Percentiles rank a stretch among this genome's conserved stretches.
Conservation (phyloP, 202 grass and related monocot genomes). For the Musa balbisiana region DNA sequence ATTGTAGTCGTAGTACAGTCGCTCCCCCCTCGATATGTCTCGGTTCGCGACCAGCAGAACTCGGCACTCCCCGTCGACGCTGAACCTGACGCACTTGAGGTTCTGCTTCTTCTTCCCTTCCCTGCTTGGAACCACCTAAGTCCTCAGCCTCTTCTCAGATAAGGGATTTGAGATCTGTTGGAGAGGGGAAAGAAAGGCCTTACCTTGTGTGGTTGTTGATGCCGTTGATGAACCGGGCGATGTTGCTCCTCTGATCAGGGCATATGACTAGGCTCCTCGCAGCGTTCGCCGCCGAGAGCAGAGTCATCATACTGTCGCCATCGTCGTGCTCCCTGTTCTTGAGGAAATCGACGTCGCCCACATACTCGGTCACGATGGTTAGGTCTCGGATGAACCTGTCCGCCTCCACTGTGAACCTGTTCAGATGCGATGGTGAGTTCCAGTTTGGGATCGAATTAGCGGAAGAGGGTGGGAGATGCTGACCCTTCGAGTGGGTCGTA, state of each 20-base stretch:
- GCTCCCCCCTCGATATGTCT: constrained; percentile 81
- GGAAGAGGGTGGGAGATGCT: neutral
- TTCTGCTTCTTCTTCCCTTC: constrained; percentile 98
- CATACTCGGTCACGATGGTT: constrained; percentile 95
- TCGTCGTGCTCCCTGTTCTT: constrained; percentile 68
- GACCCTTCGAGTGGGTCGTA: constrained; percentile 73
- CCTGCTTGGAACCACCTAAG: constrained; percentile 17
- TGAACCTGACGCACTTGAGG: constrained; percentile 77
- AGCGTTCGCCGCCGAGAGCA: constrained; percentile 45
- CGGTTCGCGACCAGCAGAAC: constrained; percentile 69
- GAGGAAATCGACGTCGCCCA: constrained; percentile 80
- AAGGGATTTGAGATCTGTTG: constrained; percentile 5
- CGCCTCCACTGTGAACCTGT: constrained; percentile 81
- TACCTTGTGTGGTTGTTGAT: constrained; percentile 85
- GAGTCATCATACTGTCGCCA: constrained; percentile 96
- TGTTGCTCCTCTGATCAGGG: constrained; percentile 78
- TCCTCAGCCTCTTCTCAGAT: neutral
- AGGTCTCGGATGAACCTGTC: constrained; percentile 73
- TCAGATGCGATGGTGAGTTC: neutral
- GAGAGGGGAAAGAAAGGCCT: constrained; percentile 9
- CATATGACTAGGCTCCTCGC: constrained; percentile 82
- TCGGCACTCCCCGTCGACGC: constrained; percentile 55
- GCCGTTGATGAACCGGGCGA: constrained; percentile 93
- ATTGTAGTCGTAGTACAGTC: constrained; percentile 97
- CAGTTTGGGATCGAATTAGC: neutral